phyloP scores from a whole-genome alignment of 495 filamentous ascomycete species.

The Elasticomyces elasticus region DNA sequence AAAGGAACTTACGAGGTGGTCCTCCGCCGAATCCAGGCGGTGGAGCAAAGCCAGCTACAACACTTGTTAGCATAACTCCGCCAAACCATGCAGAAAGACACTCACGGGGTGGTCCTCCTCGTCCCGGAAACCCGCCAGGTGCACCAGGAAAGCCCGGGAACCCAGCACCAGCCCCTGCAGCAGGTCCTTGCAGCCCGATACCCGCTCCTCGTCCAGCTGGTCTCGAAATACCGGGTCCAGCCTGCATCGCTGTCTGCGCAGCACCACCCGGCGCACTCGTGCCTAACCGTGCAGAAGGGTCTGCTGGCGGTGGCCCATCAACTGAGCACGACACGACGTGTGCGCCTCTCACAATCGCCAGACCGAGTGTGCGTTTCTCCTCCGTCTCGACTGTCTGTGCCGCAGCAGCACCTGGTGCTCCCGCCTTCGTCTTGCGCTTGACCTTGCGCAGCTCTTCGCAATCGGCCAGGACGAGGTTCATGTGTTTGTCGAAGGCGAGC shows the following conservation, averaged over 20 bases:
- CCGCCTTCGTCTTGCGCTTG: conserved; percentile 73
- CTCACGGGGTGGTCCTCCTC: conserved; percentile 50
- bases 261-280: conserved; percentile 60
- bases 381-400: conserved; percentile 58
- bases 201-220: conserved; percentile 88
- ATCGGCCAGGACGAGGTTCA: conserved; percentile 98
- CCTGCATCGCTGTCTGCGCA: conserved; percentile 52
- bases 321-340: conserved; percentile 91
- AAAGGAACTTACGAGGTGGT: conserved; percentile 46
- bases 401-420: conserved; percentile 51
- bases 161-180: conserved; percentile 71
- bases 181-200: conserved; percentile 77
- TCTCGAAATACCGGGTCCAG: conserved; percentile 83
- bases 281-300: conserved; percentile 82
- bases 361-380: conserved; percentile 90
- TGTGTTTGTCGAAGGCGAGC: conserved; percentile 98
- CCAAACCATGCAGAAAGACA: neutral
- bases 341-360: conserved; percentile 89
- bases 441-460: conserved; percentile 97
- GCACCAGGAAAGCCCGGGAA: conserved; percentile 56
- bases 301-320: conserved; percentile 91
- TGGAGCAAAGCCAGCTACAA: conserved; percentile 41
- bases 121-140: conserved; percentile 65
- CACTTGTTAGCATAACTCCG: neutral
- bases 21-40: conserved; percentile 43